phyloP scores from a whole-genome alignment of 805 yeast genomes.

The Blastobotrys mokoenaii region DNA sequence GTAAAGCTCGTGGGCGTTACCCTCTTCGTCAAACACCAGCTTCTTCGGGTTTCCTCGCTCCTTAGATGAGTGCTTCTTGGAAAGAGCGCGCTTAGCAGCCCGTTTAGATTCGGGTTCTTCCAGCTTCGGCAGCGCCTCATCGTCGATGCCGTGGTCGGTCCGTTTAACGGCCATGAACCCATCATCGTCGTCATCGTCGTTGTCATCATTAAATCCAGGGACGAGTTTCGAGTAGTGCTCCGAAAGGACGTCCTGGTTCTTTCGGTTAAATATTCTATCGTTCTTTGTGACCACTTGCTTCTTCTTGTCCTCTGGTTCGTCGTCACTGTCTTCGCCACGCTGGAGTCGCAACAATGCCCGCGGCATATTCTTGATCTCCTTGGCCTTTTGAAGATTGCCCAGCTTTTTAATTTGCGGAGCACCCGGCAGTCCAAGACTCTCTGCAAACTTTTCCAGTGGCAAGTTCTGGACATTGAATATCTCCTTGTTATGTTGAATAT shows the following conservation, averaged over 20 bases:
- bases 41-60: constrained; percentile 65
- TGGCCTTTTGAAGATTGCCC: constrained; percentile 32
- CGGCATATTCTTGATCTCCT: constrained; percentile 62
- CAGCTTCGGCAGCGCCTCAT: constrained; percentile 38
- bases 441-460: constrained; percentile 78
- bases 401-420: constrained; percentile 84
- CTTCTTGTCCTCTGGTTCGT: constrained; percentile 29
- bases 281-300: constrained; percentile 70
- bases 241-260: constrained; percentile 84
- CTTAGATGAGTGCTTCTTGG: constrained; percentile 65
- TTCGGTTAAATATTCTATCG: constrained; percentile 92
- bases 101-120: constrained; percentile 73
- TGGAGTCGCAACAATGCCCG: constrained; percentile 52
- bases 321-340: constrained; percentile 57
- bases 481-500: constrained; percentile 79
- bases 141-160: constrained; percentile 59
- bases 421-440: constrained; percentile 87
- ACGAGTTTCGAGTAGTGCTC: constrained; percentile 79
- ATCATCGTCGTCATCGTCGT: constrained; percentile 51
- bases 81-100: constrained; percentile 73
- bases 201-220: constrained; percentile 32
- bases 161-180: constrained; percentile 78
- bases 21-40: constrained; percentile 87
- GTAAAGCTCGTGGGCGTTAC: constrained; percentile 82
- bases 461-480: constrained; percentile 70